Conservation (phyloP, 2,329 filamentous ascomycete genomes). For the Endocalyx cinctus region DNA sequence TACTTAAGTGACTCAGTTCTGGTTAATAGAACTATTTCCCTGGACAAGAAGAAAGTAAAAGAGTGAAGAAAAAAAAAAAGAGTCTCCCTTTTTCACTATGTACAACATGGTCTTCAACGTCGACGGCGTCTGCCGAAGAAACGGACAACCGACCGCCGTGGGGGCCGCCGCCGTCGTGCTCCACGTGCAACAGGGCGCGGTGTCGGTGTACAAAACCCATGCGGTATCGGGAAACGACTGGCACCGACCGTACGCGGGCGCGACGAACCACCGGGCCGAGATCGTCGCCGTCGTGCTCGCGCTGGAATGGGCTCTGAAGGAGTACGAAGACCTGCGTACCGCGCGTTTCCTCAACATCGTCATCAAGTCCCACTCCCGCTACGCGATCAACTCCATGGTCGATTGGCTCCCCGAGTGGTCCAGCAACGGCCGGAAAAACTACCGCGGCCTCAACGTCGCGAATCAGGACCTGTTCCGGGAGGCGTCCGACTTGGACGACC, state of each 20-base stretch:
- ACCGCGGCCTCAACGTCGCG: constrained; percentile 22
- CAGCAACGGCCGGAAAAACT: constrained; percentile 28
- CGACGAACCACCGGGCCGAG: constrained; percentile 33
- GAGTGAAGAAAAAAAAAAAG: too few relatives aligned
- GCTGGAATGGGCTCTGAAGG: constrained; percentile 39
- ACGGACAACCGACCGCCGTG: not conserved
- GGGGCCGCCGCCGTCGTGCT: not conserved
- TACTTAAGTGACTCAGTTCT: too few relatives aligned
- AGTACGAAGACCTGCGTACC: constrained; percentile 11
- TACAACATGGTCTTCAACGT: not conserved
- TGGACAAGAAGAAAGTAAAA: too few relatives aligned
- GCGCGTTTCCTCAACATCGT: constrained; percentile 19
- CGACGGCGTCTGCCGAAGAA: not conserved
- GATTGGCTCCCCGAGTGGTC: constrained; percentile 28
- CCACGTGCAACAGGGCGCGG: not conserved
- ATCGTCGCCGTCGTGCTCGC: constrained; percentile 38
- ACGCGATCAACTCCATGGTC: constrained; percentile 29
- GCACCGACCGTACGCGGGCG: too few relatives aligned
- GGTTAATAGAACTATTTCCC: too few relatives aligned
- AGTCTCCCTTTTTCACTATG: too few relatives aligned
- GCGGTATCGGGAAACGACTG: too few relatives aligned
- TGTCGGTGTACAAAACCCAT: not conserved
- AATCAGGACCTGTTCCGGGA: constrained; percentile 31
- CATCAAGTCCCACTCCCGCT: constrained; percentile 32
- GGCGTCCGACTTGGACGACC: constrained; percentile 21